These are phyloP conservation scores for Cladosporium sp. DNA, from an alignment of 2,329 filamentous ascomycete species.

Conservation along the genomic window DNA sequence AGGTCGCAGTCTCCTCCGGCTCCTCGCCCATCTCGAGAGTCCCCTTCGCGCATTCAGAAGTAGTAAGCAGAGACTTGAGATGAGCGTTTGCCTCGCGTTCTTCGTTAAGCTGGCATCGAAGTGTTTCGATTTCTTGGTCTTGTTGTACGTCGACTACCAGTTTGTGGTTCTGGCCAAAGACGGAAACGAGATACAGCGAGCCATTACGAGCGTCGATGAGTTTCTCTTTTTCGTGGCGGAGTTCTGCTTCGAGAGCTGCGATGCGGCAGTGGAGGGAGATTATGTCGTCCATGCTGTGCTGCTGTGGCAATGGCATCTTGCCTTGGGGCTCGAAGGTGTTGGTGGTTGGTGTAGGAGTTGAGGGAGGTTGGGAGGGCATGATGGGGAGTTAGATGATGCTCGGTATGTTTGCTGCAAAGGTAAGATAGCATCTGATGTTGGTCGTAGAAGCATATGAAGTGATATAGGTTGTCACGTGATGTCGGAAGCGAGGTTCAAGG, in stretches of 20 bases:
- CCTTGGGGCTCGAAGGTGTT: not conserved
- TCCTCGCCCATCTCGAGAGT: not conserved
- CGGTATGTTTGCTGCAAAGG: not conserved
- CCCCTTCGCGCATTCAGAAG: not conserved
- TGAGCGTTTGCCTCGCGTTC: not conserved
- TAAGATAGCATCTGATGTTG: not conserved
- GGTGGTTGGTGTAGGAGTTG: not conserved
- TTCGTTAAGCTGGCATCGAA: not conserved
- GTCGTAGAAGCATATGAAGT: not conserved
- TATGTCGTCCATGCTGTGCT: not conserved
- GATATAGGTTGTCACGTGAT: not conserved
- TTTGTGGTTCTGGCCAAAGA: not conserved
- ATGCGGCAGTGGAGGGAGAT: constrained; percentile 14
- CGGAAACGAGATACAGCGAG: constrained; percentile 24
- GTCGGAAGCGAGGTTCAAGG: not conserved
- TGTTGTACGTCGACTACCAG: not conserved
- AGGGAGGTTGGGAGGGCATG: not conserved
- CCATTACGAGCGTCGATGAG: constrained; percentile 26
- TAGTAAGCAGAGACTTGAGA: not conserved
- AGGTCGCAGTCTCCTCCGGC: not conserved
- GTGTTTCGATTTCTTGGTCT: not conserved
- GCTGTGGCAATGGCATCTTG: not conserved
- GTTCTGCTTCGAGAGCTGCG: constrained; percentile 29
- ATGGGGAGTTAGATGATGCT: not conserved
- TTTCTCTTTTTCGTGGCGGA: constrained; percentile 28